Percentiles rank a stretch among this genome's conserved stretches.
Conservation (phyloP, 208 protist species). For the Angomonas desouzai region DNA sequence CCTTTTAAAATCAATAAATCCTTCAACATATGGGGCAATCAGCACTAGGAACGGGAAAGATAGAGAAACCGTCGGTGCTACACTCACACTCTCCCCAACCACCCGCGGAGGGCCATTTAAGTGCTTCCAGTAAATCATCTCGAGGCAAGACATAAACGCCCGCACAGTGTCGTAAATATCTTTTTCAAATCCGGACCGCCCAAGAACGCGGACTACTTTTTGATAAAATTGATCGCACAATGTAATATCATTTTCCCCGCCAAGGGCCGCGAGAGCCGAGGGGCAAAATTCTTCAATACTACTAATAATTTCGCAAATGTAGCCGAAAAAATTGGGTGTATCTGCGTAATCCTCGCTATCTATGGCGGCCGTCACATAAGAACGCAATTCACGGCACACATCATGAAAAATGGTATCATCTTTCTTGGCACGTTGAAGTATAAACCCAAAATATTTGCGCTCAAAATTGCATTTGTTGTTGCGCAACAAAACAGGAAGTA, state of each 20-base stretch:
- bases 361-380: slow-evolving; percentile 35
- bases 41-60: slow-evolving; percentile 76
- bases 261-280: not conserved
- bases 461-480: slow-evolving; percentile 51
- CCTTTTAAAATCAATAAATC: slow-evolving; percentile 52
- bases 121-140: slow-evolving; percentile 59
- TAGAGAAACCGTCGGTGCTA: slow-evolving; percentile 23
- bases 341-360: slow-evolving; percentile 68
- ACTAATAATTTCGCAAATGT: slow-evolving; percentile 62
- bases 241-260: slow-evolving; percentile 1
- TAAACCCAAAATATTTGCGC: slow-evolving; percentile 54
- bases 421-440: slow-evolving; percentile 20
- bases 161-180: slow-evolving; percentile 42
- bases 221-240: slow-evolving; percentile 68
- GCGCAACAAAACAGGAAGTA: slow-evolving; percentile 41
- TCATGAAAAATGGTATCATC: slow-evolving; percentile 20
- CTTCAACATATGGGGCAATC: slow-evolving; percentile 61
- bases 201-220: slow-evolving; percentile 49
- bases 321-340: slow-evolving; percentile 72
- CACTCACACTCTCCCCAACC: not conserved
- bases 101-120: slow-evolving; percentile 16
- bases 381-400: slow-evolving; percentile 36
- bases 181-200: slow-evolving; percentile 41
- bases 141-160: slow-evolving; percentile 63
- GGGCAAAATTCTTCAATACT: slow-evolving; percentile 38